A percentile compares a stretch with the other conserved stretches of the same genome.
phyloP scores from a whole-genome alignment of 2,329 filamentous ascomycete species.

The Phoma sp. region DNA sequence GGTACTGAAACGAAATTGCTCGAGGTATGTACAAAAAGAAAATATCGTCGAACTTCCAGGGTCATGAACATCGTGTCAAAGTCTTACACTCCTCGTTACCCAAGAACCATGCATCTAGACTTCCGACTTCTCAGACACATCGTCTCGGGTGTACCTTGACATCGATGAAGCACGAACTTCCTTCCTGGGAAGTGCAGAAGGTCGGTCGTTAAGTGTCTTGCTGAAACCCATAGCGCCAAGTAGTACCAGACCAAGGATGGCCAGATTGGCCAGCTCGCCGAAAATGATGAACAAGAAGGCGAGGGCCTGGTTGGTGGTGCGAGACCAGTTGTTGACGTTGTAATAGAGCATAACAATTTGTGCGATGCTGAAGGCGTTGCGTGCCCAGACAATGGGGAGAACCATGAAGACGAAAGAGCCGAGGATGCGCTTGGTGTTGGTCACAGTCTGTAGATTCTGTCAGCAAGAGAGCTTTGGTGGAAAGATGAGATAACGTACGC shows the following conservation, averaged over 20 bases:
- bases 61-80: neutral
- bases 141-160: conserved; percentile 12
- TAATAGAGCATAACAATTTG: conserved; percentile 23
- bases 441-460: neutral
- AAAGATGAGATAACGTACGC: conserved; percentile 9
- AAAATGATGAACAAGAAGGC: conserved; percentile 33
- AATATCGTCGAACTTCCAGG: neutral
- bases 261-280: conserved; percentile 21
- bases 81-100: too few species aligned
- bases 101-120: neutral
- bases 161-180: conserved; percentile 11
- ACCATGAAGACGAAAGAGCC: conserved; percentile 22
- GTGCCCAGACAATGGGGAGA: conserved; percentile 20
- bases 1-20: neutral
- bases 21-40: neutral
- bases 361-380: conserved; percentile 26
- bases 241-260: conserved; percentile 18
- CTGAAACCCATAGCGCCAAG: conserved; percentile 24
- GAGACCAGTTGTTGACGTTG: conserved; percentile 21
- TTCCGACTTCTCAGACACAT: conserved; percentile 4
- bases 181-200: conserved; percentile 1
- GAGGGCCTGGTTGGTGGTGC: conserved; percentile 25
- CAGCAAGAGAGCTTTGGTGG: neutral
- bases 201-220: conserved; percentile 12
- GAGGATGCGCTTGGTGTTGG: conserved; percentile 14